Evolutionary conservation across 192 early-diverging fungal species (phyloP).

Genomic region (Phycomyces nitens): DNA sequence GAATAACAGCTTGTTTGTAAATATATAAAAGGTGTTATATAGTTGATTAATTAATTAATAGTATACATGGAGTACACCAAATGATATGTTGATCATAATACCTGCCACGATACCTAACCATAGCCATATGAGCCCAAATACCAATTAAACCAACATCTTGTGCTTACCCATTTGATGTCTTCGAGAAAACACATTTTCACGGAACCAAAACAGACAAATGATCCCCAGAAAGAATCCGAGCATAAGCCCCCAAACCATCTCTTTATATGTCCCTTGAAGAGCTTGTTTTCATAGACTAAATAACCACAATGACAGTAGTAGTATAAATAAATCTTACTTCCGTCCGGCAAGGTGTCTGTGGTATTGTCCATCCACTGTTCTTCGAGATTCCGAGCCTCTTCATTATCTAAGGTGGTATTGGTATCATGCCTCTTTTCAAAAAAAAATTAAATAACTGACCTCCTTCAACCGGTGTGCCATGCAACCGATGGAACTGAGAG

Average conservation of each 20-base stretch:
- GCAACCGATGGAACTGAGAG: constrained; percentile 50
- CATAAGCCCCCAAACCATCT: constrained; percentile 54
- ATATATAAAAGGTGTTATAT: not conserved
- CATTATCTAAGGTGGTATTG: constrained; percentile 17
- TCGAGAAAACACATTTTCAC: constrained; percentile 48
- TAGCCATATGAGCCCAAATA: not conserved
- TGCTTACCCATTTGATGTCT: constrained; percentile 50
- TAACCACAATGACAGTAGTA: too few species aligned
- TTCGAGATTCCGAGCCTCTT: constrained; percentile 43
- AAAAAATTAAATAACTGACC: too few species aligned
- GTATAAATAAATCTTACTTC: constrained; percentile 38
- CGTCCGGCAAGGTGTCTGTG: constrained; percentile 48
- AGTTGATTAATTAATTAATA: constrained; percentile 27
- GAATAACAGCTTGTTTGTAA: not conserved
- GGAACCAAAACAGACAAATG: constrained; percentile 51
- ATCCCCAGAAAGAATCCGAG: constrained; percentile 55
- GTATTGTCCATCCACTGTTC: constrained; percentile 60
- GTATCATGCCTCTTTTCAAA: too few species aligned
- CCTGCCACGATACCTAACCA: constrained; percentile 45
- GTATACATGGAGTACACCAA: constrained; percentile 48
- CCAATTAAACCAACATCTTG: not conserved
- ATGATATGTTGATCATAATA: constrained; percentile 50
- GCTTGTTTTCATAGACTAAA: too few species aligned
- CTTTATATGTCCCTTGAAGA: constrained; percentile 45
- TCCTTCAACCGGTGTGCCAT: constrained; percentile 34